Conservation (phyloP, 1,284 basidiomycete genomes). For the Ceratobasidium sp. region DNA sequence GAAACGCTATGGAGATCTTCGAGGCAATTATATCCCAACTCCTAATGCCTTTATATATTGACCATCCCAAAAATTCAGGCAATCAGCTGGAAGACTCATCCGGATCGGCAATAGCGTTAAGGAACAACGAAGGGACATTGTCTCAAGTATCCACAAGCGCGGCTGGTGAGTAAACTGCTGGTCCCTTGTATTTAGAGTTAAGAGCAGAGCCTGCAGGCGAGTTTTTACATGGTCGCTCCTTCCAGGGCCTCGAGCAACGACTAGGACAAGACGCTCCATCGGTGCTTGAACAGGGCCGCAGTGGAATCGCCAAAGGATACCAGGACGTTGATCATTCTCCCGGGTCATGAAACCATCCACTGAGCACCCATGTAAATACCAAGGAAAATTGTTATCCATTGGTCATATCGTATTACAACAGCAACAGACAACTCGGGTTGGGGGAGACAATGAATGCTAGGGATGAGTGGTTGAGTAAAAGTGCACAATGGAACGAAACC, state of each 20-base stretch:
- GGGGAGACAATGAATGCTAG: background rate
- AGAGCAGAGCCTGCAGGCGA: slow-evolving; percentile 55
- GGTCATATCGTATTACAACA: slow-evolving; percentile 34
- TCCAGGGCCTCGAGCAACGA: slow-evolving; percentile 83
- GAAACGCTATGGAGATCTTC: slow-evolving; percentile 63
- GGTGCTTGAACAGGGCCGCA: slow-evolving; percentile 85
- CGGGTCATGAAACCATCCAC: background rate
- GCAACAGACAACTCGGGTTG: background rate
- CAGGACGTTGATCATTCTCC: slow-evolving; percentile 48
- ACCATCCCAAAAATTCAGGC: background rate
- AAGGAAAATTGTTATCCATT: slow-evolving; percentile 35
- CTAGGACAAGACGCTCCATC: slow-evolving; percentile 83
- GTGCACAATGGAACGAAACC: slow-evolving; percentile 9
- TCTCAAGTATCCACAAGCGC: slow-evolving; percentile 69
- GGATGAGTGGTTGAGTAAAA: slow-evolving; percentile 9
- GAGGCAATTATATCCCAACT: slow-evolving; percentile 26
- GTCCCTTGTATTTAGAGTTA: slow-evolving; percentile 21
- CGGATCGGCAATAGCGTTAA: slow-evolving; percentile 58
- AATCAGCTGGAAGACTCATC: slow-evolving; percentile 39
- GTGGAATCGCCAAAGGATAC: slow-evolving; percentile 90
- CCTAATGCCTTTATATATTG: background rate
- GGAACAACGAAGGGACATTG: slow-evolving; percentile 69
- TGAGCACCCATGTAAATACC: background rate
- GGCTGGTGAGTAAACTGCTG: slow-evolving; percentile 60
- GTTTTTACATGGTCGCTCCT: slow-evolving; percentile 74